Conservation (phyloP, 495 filamentous ascomycete species). For the Neurospora sp. region DNA sequence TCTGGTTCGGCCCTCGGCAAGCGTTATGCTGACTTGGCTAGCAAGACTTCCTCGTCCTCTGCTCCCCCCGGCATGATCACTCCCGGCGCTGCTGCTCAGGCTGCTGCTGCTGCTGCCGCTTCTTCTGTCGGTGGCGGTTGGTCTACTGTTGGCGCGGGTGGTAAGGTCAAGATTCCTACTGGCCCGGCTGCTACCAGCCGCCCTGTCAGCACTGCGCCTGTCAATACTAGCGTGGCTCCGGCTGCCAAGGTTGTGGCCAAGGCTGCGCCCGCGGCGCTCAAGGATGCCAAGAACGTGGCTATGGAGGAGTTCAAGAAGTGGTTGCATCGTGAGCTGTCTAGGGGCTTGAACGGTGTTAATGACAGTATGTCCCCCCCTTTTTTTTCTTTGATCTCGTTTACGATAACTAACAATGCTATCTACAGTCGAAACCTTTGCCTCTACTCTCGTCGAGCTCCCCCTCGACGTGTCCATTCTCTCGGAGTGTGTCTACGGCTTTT, state of each 20-base stretch:
- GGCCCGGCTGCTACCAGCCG: constrained; percentile 48
- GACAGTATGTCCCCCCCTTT: constrained; percentile 32
- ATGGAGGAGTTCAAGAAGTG: constrained; percentile 90
- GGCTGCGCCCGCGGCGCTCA: constrained; percentile 18
- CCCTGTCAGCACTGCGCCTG: constrained; percentile 41
- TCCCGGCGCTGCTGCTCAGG: constrained; percentile 3
- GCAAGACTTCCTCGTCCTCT: constrained; percentile 43
- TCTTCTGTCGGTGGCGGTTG: constrained; percentile 52
- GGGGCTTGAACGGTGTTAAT: constrained; percentile 35
- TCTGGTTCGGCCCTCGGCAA: constrained; percentile 52
- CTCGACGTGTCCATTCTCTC: constrained; percentile 70
- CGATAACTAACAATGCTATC: not conserved
- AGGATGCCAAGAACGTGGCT: constrained; percentile 46
- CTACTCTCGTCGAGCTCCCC: constrained; percentile 62
- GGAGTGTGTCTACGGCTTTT: constrained; percentile 77
- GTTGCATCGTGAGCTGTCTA: constrained; percentile 63
- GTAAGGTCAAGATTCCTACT: constrained; percentile 71
- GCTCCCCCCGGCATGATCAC: constrained; percentile 9
- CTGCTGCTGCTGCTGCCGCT: constrained; percentile 22
- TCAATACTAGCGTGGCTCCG: constrained; percentile 19
- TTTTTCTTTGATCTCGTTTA: not conserved
- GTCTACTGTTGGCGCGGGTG: constrained; percentile 93
- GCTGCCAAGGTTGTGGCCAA: constrained; percentile 28
- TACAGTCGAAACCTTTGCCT: constrained; percentile 69
- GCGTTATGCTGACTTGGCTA: constrained; percentile 89